Evolutionary conservation across 2,329 filamentous ascomycete species (phyloP).

Genomic region (Plectosphaerella plurivora): DNA sequence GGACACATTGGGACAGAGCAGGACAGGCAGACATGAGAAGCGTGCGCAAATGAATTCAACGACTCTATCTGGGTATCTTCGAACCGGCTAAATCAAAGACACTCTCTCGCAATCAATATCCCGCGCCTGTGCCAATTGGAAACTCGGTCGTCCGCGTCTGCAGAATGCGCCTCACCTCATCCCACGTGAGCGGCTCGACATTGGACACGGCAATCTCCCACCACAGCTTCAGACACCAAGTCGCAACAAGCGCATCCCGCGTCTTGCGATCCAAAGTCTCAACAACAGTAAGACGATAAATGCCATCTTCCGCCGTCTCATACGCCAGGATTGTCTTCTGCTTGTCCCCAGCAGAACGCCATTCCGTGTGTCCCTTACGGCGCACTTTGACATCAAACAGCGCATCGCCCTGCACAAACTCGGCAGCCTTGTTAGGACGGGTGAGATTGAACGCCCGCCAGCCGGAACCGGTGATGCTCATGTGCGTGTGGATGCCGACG

Average conservation of each 20-base stretch:
- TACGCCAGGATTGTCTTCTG: conserved; percentile 19
- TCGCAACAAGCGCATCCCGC: conserved; percentile 28
- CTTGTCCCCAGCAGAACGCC: conserved; percentile 18
- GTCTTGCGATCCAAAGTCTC: conserved; percentile 20
- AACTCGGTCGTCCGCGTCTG: neutral
- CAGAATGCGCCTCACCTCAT: conserved; percentile 2
- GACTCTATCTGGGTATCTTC: neutral
- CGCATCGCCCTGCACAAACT: conserved; percentile 15
- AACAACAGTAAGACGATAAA: conserved; percentile 24
- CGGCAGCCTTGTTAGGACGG: conserved; percentile 1
- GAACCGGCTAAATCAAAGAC: neutral
- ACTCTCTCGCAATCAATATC: neutral
- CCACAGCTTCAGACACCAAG: conserved; percentile 31
- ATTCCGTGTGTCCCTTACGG: conserved; percentile 21
- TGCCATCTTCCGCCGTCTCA: conserved; percentile 21
- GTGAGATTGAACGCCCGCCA: conserved; percentile 17
- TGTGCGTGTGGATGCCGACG: conserved; percentile 22
- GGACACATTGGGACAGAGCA: too few relatives aligned
- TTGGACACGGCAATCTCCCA: conserved; percentile 18
- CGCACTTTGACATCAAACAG: conserved; percentile 23
- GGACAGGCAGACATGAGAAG: too few relatives aligned
- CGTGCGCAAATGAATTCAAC: neutral
- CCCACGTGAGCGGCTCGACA: conserved; percentile 5
- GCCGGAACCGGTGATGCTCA: conserved; percentile 13
- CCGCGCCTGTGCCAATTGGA: neutral